A percentile compares a stretch with the other conserved stretches of the same genome.
Evolutionary conservation across 1,284 basidiomycete species (phyloP).

Genomic region (Phellinidium pouzarii): DNA sequence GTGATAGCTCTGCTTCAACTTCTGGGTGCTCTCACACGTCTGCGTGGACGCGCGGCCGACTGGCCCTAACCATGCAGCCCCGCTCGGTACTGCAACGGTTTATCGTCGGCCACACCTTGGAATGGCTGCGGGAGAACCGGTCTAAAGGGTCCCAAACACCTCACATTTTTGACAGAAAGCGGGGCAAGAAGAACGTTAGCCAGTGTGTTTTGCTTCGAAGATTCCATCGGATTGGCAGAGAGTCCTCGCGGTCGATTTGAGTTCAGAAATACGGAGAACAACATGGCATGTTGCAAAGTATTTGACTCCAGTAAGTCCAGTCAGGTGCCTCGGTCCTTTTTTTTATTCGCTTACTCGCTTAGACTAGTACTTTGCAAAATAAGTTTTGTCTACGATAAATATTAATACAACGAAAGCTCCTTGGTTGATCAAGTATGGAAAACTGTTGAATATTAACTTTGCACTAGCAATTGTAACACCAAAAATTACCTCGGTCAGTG

Average conservation of each 20-base stretch:
- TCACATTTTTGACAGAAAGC: neutral
- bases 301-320: no score
- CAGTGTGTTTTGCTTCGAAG: neutral
- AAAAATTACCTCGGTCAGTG: no score
- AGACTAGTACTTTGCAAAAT: no score
- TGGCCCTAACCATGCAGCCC: conserved; percentile 3
- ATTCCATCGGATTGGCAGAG: neutral
- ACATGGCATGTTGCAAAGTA: no score
- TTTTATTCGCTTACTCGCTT: no score
- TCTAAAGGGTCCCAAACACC: neutral
- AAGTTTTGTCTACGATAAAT: no score
- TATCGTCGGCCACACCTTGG: conserved; percentile 22
- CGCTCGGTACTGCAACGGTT: conserved; percentile 18
- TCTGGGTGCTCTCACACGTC: neutral
- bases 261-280: no score
- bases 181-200: neutral
- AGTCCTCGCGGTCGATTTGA: neutral
- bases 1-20: conserved; percentile 9
- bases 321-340: no score
- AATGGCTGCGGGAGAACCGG: conserved; percentile 18
- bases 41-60: conserved; percentile 1
- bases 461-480: no score
- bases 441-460: no score
- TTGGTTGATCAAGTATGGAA: no score
- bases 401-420: no score